A percentile compares a stretch with the other conserved stretches of the same genome.
Conservation (phyloP, 768 basidiomycete species). For the Punctularia strigosozonata region DNA sequence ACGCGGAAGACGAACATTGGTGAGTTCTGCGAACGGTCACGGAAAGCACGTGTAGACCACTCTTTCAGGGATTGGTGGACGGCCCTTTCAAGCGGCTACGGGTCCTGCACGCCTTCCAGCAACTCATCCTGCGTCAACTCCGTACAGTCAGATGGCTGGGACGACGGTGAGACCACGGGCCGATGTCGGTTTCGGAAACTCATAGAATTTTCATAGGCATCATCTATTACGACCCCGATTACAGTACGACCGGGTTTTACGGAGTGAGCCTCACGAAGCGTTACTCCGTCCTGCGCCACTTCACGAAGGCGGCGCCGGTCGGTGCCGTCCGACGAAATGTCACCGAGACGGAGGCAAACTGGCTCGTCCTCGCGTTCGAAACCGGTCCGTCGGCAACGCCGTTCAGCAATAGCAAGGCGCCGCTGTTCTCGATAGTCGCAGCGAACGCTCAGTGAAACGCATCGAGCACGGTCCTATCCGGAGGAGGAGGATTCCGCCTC, state of each 20-base stretch:
- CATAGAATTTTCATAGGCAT: conserved; percentile 9
- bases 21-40: background rate
- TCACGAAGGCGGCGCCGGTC: conserved; percentile 8
- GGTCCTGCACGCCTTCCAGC: conserved; percentile 23
- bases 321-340: background rate
- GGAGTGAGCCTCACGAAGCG: conserved; percentile 12
- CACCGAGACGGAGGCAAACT: background rate
- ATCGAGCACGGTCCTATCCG: background rate
- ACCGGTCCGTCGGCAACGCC: background rate
- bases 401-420: too few species aligned
- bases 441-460: background rate
- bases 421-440: background rate
- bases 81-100: conserved; percentile 18
- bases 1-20: conserved; percentile 5
- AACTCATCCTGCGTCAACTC: conserved; percentile 22
- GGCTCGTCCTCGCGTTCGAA: background rate
- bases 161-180: conserved; percentile 14
- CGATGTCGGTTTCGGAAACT: too few species aligned
- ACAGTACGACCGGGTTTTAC: conserved; percentile 10
- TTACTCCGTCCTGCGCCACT: conserved; percentile 12
- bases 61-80: conserved; percentile 9
- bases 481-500: background rate
- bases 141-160: conserved; percentile 30
- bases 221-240: conserved; percentile 30
- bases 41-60: background rate